Conservation (phyloP, 305 asterid genomes). For the Fraxinus angustifolia region DNA sequence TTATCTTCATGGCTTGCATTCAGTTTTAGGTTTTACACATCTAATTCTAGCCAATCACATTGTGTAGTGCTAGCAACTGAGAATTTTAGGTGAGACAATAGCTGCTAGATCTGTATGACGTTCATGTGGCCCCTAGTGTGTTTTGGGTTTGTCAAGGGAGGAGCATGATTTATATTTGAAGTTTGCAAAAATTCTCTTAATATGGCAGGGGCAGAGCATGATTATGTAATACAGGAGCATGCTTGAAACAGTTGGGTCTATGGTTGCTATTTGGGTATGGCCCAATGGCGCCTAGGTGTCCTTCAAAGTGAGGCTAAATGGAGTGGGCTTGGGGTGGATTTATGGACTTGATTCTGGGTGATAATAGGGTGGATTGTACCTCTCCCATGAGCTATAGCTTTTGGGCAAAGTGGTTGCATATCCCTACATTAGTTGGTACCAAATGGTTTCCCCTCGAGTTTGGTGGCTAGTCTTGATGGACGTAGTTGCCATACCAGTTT, state of each 20-base stretch:
- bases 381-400: neutral
- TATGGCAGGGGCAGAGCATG: neutral
- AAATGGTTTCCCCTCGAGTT: neutral
- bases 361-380: neutral
- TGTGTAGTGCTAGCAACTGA: neutral
- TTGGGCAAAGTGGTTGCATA: neutral
- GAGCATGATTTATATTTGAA: neutral
- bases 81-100: slow-evolving; percentile 19
- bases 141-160: neutral
- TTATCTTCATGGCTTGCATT: neutral
- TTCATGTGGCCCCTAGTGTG: neutral
- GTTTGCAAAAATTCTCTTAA: neutral
- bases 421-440: neutral
- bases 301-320: neutral
- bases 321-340: neutral
- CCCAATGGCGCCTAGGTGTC: neutral
- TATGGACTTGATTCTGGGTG: neutral
- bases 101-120: neutral
- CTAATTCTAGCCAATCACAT: neutral
- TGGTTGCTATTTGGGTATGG: neutral
- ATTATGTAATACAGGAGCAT: neutral
- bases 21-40: neutral
- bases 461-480: neutral
- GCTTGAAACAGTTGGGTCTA: neutral
- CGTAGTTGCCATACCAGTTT: neutral